Evolutionary conservation across 768 basidiomycete genomes (phyloP).

Genomic region (Suillus clintonianus): DNA sequence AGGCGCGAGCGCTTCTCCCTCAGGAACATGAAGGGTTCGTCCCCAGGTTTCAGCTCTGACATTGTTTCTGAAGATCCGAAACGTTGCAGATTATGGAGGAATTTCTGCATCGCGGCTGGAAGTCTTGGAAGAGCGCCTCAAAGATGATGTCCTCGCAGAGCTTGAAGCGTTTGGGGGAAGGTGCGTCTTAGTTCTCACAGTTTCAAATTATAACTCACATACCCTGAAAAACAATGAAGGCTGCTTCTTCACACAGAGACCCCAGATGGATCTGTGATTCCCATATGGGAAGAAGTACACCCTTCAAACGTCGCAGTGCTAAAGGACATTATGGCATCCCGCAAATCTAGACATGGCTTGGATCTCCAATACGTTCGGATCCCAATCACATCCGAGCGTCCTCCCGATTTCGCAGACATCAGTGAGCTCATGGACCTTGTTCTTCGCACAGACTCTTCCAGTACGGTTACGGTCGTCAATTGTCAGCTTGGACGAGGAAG

Average conservation of each 20-base stretch:
- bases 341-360: constrained; percentile 45
- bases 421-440: constrained; percentile 80
- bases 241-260: constrained; percentile 90
- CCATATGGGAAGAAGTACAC: constrained; percentile 91
- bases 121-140: constrained; percentile 85
- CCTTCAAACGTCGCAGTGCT: constrained; percentile 73
- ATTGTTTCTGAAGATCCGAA: background rate
- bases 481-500: constrained; percentile 94
- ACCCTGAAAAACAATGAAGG: constrained; percentile 35
- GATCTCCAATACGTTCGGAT: constrained; percentile 81
- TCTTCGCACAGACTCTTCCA: constrained; percentile 62
- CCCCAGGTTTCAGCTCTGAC: background rate
- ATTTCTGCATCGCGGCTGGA: constrained; percentile 91
- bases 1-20: constrained; percentile 84
- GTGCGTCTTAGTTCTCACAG: constrained; percentile 37
- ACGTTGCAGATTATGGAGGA: constrained; percentile 81
- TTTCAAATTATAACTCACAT: constrained; percentile 2
- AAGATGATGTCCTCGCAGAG: constrained; percentile 85
- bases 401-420: constrained; percentile 74
- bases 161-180: constrained; percentile 81
- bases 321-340: constrained; percentile 83
- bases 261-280: constrained; percentile 82
- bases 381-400: constrained; percentile 89
- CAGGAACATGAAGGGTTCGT: constrained; percentile 90
- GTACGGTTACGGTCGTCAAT: constrained; percentile 88